Evolutionary conservation across 345 rosid species (phyloP), one percentile per base, ranked within the genome.

Genomic region (Eucalyptus shirleyi): DNA sequence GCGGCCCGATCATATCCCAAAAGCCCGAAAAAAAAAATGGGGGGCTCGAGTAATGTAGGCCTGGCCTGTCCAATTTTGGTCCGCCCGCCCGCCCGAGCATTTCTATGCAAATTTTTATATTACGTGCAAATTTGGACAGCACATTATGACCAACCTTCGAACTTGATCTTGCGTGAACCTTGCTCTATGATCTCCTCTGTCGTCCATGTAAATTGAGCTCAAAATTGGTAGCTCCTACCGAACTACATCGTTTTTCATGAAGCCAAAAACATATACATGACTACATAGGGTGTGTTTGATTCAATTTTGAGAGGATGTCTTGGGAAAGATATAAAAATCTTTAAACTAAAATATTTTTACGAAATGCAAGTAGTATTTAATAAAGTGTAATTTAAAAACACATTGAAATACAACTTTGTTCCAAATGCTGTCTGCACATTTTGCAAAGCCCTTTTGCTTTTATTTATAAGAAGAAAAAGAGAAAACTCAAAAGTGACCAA

Each of bases 341-440:
- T 1, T 53, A 53, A 21, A 21, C 1, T 53, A 53, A 53, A 53
- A 21, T 5, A 53, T 11, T 21, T 53, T 53, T 3, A 53, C 3
- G 1, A 53, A 53, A 53, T 53, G 59, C 1, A 21, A 53, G 26
- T 53, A 53, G 26, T 53, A 53, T 53, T 53, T 53, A 8, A 53
- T 53, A 53, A 53, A 53, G 24, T 19, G 59, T 53, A 53, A 53
- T 53, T 8, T 21, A 53, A 8, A 53, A 53, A 53, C 11, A 53
- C 59, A 4, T 53, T 11, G 62, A 56, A 24, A 56, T 56, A 56
- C 62, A 56, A 56, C 30, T 56, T 56, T 56, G 30, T 23, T 56
- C 30, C 1, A 24, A 24, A 23, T 24, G 62, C 6, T 56, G 6
- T 24, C 2, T 0, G 30, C 13, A 56, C 13, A 24, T 56, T 24